A percentile compares a stretch with the other conserved stretches of the same genome.
Evolutionary conservation across 441 rosid species (phyloP).

Genomic region (Adansonia gregorii): DNA sequence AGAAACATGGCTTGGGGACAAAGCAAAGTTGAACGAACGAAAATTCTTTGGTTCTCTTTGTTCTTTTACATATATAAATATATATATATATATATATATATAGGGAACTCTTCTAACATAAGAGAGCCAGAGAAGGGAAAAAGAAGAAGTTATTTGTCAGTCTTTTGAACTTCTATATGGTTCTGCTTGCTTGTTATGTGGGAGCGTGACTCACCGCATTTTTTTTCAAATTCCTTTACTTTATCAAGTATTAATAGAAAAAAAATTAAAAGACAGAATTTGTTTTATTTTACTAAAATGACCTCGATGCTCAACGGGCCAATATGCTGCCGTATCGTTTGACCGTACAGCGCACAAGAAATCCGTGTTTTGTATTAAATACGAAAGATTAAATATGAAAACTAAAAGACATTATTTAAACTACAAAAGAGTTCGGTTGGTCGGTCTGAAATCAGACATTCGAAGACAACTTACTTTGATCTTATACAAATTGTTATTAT

Average conservation of each 20-base stretch:
- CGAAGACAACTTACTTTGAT: background rate
- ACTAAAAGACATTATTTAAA: background rate
- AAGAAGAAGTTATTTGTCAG: background rate
- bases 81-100: slow-evolving; percentile 16
- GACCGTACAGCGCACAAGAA: background rate
- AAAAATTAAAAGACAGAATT: background rate
- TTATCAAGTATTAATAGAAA: background rate
- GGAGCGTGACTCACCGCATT: background rate
- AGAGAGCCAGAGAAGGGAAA: background rate
- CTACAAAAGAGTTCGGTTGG: background rate
- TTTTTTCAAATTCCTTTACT: slow-evolving; percentile 4
- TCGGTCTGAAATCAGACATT: background rate
- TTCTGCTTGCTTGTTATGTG: background rate
- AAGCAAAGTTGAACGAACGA: slow-evolving; percentile 48
- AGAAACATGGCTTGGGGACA: slow-evolving; percentile 59
- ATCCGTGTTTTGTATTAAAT: background rate
- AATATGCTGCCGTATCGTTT: background rate
- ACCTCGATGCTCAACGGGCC: background rate
- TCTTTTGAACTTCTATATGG: background rate
- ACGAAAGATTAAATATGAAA: background rate
- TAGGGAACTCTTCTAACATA: slow-evolving; percentile 5
- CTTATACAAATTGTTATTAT: background rate
- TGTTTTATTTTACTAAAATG: background rate
- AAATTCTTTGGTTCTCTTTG: slow-evolving; percentile 27
- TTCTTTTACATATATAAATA: background rate